Percentiles rank a stretch among this genome's conserved stretches.
Evolutionary conservation across 2,329 filamentous ascomycete genomes (phyloP).

Genomic region (Tolypocladium ovalisporum): DNA sequence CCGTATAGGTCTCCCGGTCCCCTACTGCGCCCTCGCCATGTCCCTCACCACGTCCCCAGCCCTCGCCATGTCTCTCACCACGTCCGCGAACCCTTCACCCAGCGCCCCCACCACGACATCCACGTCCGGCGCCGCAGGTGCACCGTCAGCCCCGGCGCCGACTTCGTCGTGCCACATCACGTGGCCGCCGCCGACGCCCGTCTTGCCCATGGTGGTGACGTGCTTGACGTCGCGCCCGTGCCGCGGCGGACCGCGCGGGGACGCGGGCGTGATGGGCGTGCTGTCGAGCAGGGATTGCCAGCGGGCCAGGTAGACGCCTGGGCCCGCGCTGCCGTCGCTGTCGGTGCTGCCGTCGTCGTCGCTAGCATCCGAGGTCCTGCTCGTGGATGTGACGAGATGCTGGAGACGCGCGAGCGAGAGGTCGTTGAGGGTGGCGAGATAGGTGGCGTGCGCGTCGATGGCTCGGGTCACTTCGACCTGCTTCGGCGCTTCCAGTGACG

Average conservation of each 20-base stretch:
- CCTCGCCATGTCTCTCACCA: slow-evolving; percentile 25
- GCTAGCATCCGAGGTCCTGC: background rate
- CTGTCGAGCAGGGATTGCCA: slow-evolving; percentile 64
- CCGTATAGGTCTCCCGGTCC: background rate
- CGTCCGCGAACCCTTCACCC: slow-evolving; percentile 29
- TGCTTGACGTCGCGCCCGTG: slow-evolving; percentile 40
- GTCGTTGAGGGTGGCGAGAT: slow-evolving; percentile 43
- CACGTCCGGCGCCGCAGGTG: slow-evolving; percentile 17
- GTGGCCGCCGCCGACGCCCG: slow-evolving; percentile 16
- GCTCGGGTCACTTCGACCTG: slow-evolving; percentile 34
- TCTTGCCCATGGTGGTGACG: slow-evolving; percentile 30
- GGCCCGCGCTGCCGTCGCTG: slow-evolving; percentile 39
- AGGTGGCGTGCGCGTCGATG: slow-evolving; percentile 49
- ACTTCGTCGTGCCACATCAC: slow-evolving; percentile 4
- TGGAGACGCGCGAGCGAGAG: slow-evolving; percentile 46
- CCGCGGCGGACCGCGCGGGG: slow-evolving; percentile 39
- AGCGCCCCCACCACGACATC: slow-evolving; percentile 17
- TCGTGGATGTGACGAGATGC: slow-evolving; percentile 35
- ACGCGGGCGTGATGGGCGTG: slow-evolving; percentile 56
- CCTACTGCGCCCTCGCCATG: too few relatives aligned
- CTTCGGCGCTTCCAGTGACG: slow-evolving; percentile 32
- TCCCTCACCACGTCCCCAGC: too few relatives aligned
- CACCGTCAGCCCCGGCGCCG: slow-evolving; percentile 11
- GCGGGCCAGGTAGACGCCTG: slow-evolving; percentile 59
- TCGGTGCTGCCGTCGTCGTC: slow-evolving; percentile 11